Evolutionary conservation across 2,329 filamentous ascomycete genomes (phyloP).

Genomic region (Didymosphaeria variabile): DNA sequence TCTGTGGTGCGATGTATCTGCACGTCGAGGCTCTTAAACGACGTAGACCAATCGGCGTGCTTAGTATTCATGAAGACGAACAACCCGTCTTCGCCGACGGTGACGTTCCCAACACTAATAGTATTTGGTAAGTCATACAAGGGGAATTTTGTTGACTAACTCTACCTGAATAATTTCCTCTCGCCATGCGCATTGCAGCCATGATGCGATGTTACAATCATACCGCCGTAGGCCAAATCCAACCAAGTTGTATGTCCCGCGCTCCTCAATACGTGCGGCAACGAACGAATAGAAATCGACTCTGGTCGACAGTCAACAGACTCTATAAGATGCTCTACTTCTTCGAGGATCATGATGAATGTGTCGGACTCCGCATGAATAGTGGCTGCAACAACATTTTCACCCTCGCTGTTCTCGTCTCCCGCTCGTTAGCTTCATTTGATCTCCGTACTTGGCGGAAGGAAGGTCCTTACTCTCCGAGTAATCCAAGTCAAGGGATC

Average conservation of each 20-base stretch:
- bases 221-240: not conserved
- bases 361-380: not conserved
- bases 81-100: not conserved
- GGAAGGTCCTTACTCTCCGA: not conserved
- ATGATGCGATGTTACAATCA: conserved; percentile 14
- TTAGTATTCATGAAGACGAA: conserved; percentile 2
- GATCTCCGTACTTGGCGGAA: not conserved
- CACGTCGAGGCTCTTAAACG: conserved; percentile 10
- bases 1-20: conserved; percentile 11
- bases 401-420: not conserved
- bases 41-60: not conserved
- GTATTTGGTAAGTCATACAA: not conserved
- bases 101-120: not conserved
- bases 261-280: not conserved
- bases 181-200: conserved; percentile 16
- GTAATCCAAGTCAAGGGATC: not conserved
- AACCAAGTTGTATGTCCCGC: not conserved
- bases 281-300: not conserved
- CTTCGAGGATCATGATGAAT: conserved; percentile 10
- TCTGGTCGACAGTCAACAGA: conserved; percentile 4
- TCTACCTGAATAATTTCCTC: conserved; percentile 8
- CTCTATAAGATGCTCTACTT: conserved; percentile 15
- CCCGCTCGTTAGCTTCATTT: not conserved
- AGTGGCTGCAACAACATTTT: not conserved
- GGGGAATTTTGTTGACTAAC: not conserved